These are phyloP conservation scores for Cryptosporidium parvum DNA, from an alignment of 169 alveolate genomes.

Conservation along the genomic window DNA sequence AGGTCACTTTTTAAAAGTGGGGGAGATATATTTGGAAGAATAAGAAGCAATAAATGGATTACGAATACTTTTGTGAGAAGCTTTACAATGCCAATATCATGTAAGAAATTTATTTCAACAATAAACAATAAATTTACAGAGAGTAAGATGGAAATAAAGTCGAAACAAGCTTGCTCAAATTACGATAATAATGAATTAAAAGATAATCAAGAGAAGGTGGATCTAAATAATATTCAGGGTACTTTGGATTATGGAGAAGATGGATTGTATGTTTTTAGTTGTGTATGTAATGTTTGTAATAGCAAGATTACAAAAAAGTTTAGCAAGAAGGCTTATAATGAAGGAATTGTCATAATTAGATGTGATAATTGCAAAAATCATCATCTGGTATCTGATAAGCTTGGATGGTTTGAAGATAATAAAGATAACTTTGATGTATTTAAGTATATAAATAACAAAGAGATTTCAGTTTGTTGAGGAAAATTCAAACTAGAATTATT, in stretches of 20 bases:
- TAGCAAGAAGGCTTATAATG: constrained; percentile 84
- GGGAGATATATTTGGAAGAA: neutral
- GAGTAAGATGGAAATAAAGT: neutral
- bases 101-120: neutral
- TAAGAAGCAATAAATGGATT: neutral
- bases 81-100: neutral
- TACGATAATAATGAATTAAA: neutral
- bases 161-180: neutral
- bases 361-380: constrained; percentile 85
- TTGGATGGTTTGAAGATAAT: constrained; percentile 86
- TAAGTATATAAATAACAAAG: constrained; percentile 11
- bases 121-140: neutral
- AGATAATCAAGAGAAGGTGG: neutral
- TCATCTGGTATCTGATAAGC: constrained; percentile 87
- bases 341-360: constrained; percentile 86
- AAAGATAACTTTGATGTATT: neutral
- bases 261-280: constrained; percentile 83
- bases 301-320: constrained; percentile 81
- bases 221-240: constrained; percentile 30
- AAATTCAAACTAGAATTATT: neutral
- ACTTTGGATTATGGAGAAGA: constrained; percentile 49
- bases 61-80: neutral
- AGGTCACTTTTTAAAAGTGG: neutral
- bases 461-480: neutral
- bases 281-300: constrained; percentile 85